Percentiles rank a stretch among this genome's conserved stretches.
Evolutionary conservation across 2,329 filamentous ascomycete species (phyloP).

Genomic region (Macrophomina pseudophaseolina): DNA sequence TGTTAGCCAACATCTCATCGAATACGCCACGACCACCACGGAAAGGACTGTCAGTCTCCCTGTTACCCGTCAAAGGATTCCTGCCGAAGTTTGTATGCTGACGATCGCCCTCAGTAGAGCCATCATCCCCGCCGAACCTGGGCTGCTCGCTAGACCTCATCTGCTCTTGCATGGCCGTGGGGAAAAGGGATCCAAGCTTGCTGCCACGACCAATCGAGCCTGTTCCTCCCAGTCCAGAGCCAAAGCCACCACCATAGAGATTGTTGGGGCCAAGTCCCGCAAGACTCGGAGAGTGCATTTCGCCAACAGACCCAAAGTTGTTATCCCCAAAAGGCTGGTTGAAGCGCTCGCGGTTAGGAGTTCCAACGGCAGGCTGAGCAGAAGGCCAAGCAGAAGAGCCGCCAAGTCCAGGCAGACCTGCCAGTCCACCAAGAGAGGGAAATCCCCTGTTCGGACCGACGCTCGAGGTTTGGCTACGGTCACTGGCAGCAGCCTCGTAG

Average conservation of each 20-base stretch:
- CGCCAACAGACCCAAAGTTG: constrained; percentile 76
- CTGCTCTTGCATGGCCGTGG: constrained; percentile 86
- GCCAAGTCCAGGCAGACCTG: constrained; percentile 59
- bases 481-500: constrained; percentile 70
- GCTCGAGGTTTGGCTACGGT: constrained; percentile 92
- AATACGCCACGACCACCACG: constrained; percentile 44
- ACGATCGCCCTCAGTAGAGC: constrained; percentile 43
- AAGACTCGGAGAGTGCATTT: constrained; percentile 76
- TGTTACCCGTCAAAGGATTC: constrained; percentile 56
- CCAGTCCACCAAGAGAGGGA: constrained; percentile 64
- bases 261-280: constrained; percentile 67
- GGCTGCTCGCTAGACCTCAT: constrained; percentile 66
- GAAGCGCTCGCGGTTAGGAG: constrained; percentile 65
- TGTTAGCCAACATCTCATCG: constrained; percentile 42
- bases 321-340: constrained; percentile 61
- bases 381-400: constrained; percentile 68
- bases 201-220: constrained; percentile 76
- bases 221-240: constrained; percentile 56
- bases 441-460: constrained; percentile 77
- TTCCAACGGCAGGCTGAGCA: constrained; percentile 75
- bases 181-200: constrained; percentile 87
- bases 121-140: constrained; percentile 63
- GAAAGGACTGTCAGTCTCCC: constrained; percentile 49
- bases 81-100: constrained; percentile 68
- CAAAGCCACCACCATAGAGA: constrained; percentile 63